Evolutionary conservation across 2,329 filamentous ascomycete genomes (phyloP).

Genomic region (Monosporascus sp.): DNA sequence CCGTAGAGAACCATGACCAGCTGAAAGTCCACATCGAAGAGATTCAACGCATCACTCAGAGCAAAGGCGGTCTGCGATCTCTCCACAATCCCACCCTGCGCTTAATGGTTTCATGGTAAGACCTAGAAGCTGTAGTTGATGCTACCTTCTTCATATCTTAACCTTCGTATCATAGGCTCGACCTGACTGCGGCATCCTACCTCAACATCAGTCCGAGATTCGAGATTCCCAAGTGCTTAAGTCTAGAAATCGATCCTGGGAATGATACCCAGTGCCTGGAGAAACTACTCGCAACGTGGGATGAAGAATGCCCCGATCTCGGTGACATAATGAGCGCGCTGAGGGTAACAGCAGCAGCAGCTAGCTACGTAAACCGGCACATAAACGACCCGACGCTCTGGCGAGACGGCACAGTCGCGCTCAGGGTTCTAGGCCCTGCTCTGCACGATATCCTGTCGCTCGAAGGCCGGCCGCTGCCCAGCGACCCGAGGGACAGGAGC

Average conservation of each 20-base stretch:
- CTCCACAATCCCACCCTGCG: constrained; percentile 17
- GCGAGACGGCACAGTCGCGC: constrained; percentile 18
- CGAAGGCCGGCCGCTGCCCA: constrained; percentile 17
- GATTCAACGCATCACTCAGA: constrained; percentile 18
- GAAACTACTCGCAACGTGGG: constrained; percentile 15
- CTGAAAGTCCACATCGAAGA: constrained; percentile 19
- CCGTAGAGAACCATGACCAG: constrained; percentile 21
- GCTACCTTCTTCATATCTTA: no score
- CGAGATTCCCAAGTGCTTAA: constrained; percentile 11
- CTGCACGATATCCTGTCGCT: constrained; percentile 20
- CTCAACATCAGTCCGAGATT: constrained; percentile 18
- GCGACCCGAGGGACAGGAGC: constrained; percentile 4
- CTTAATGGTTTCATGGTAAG: constrained; percentile 23
- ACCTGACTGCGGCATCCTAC: constrained; percentile 21
- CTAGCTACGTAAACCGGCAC: constrained; percentile 20
- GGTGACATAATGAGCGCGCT: constrained; percentile 20
- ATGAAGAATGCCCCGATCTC: constrained; percentile 13
- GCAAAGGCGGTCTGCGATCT: constrained; percentile 17
- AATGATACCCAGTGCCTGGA: constrained; percentile 15
- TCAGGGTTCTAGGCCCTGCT: constrained; percentile 18
- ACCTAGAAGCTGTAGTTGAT: neutral
- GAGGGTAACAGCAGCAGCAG: constrained; percentile 18
- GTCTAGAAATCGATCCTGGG: constrained; percentile 13
- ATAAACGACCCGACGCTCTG: constrained; percentile 13
- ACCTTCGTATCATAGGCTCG: constrained; percentile 13